These are phyloP conservation scores for Oryza punctata DNA, from an alignment of 176 grass and related monocot species.

Conservation along the genomic window DNA sequence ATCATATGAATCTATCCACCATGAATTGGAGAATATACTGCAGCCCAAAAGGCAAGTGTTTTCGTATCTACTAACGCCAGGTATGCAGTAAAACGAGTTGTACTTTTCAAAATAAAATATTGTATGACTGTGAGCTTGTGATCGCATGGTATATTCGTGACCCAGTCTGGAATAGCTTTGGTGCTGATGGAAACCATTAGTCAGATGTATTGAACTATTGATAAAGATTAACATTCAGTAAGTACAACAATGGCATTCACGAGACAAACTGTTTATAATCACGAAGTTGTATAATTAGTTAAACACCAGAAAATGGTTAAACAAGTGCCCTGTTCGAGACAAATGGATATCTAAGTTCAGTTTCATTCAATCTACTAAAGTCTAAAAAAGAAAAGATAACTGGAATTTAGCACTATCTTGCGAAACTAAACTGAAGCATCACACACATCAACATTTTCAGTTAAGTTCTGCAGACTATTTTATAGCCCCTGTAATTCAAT, in stretches of 20 bases:
- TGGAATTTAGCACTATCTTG: too few relatives aligned
- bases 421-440: too few relatives aligned
- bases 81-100: not conserved
- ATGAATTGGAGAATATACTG: not conserved
- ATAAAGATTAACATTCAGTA: not conserved
- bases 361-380: too few relatives aligned
- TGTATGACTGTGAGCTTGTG: not conserved
- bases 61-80: not conserved
- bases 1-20: not conserved
- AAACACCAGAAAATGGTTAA: too few relatives aligned
- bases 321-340: too few relatives aligned
- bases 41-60: not conserved
- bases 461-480: too few relatives aligned
- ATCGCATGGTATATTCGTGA: not conserved
- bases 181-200: not conserved
- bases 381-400: too few relatives aligned
- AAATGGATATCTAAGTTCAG: too few relatives aligned
- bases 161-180: not conserved
- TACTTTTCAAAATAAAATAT: conserved; percentile 6
- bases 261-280: not conserved
- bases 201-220: not conserved
- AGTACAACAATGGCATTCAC: not conserved
- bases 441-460: too few relatives aligned
- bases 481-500: too few relatives aligned
- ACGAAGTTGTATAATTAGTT: not conserved